These are phyloP conservation scores for Odontarrhena argentea DNA, from an alignment of 345 rosid species.

Conservation along the genomic window DNA sequence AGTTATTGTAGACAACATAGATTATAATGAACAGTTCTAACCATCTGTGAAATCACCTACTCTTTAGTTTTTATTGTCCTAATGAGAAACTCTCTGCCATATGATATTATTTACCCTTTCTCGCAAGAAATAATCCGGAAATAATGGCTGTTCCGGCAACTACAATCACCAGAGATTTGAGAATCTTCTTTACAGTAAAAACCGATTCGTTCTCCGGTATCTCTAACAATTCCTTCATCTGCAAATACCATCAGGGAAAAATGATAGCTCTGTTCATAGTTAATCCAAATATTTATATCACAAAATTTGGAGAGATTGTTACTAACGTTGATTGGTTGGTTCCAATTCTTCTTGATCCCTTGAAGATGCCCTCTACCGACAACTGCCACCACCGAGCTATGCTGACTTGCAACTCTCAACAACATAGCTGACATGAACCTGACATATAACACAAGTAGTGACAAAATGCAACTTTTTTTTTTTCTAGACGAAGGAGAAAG, in stretches of 20 bases:
- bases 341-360: constrained; percentile 85
- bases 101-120: constrained; percentile 42
- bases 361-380: constrained; percentile 93
- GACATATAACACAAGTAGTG: constrained; percentile 1
- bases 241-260: constrained; percentile 23
- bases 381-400: constrained; percentile 79
- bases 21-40: constrained; percentile 6
- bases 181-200: constrained; percentile 47
- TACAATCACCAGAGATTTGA: constrained; percentile 53
- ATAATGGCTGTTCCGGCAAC: constrained; percentile 66
- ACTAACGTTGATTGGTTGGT: constrained; percentile 71
- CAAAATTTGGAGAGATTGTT: background rate
- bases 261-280: background rate
- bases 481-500: background rate
- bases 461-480: background rate
- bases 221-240: constrained; percentile 63
- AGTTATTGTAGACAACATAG: background rate
- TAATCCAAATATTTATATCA: background rate
- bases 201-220: constrained; percentile 54
- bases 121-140: constrained; percentile 55
- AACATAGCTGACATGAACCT: constrained; percentile 85
- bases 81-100: constrained; percentile 28
- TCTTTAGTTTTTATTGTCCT: background rate
- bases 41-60: constrained; percentile 19
- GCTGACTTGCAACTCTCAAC: constrained; percentile 63